These are phyloP conservation scores for Ophiosphaerella narmari DNA, from an alignment of 2,329 filamentous ascomycete genomes.

Conservation along the genomic window DNA sequence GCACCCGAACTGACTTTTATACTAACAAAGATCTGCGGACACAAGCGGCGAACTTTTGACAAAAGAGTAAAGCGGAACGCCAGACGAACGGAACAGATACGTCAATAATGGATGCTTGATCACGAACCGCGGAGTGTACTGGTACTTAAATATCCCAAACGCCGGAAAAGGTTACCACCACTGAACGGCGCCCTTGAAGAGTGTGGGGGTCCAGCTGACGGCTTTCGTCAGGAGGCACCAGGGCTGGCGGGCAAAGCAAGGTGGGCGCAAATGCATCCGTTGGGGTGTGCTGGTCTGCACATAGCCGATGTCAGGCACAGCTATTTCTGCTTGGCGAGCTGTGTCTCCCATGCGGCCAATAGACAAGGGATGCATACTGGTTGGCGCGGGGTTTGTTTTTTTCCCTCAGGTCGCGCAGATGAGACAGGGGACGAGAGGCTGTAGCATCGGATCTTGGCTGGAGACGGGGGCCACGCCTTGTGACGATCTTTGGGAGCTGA, in stretches of 20 bases:
- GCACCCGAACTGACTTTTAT: slow-evolving; percentile 30
- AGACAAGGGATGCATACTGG: slow-evolving; percentile 24
- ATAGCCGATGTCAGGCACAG: slow-evolving; percentile 43
- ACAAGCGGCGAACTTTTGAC: slow-evolving; percentile 34
- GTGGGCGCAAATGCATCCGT: slow-evolving; percentile 26
- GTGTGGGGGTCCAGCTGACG: slow-evolving; percentile 49
- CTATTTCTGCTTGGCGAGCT: slow-evolving; percentile 31
- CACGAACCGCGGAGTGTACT: slow-evolving; percentile 34
- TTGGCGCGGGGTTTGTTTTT: slow-evolving; percentile 40
- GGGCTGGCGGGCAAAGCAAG: slow-evolving; percentile 37
- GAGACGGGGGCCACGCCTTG: slow-evolving; percentile 39
- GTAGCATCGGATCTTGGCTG: slow-evolving; percentile 40
- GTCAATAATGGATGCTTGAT: slow-evolving; percentile 37
- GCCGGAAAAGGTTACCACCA: slow-evolving; percentile 24
- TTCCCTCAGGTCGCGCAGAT: slow-evolving; percentile 26
- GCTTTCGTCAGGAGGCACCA: slow-evolving; percentile 33
- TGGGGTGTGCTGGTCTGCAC: slow-evolving; percentile 34
- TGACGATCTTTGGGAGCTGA: slow-evolving; percentile 43
- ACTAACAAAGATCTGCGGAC: slow-evolving; percentile 27
- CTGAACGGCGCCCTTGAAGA: slow-evolving; percentile 20
- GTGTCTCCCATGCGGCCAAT: slow-evolving; percentile 30
- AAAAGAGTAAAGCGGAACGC: slow-evolving; percentile 36
- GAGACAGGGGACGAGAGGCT: slow-evolving; percentile 27
- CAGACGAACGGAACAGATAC: slow-evolving; percentile 39
- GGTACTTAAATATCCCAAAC: slow-evolving; percentile 45